Base-by-base conservation (phyloP, 169 alveolate genomes). In the Neospora caninum region DNA sequence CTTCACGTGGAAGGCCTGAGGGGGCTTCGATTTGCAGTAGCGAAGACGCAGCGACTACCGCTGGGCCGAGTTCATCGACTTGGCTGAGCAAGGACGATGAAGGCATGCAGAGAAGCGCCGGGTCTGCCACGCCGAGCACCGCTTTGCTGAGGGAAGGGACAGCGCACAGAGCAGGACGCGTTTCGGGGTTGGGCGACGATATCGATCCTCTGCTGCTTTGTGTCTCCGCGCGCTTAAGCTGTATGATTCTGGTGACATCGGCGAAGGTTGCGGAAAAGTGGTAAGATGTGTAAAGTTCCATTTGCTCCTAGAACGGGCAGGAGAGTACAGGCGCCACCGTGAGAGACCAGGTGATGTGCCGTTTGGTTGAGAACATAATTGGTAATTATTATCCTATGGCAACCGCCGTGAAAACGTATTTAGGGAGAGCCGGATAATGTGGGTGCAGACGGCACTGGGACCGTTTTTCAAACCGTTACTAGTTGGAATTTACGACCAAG, bases 141-240 rank as follows among this genome's bases (percentile, higher is more conserved):
- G 86, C 45, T n/a, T 43, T 78, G 1, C 31, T 18, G 86, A 78
- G 86, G 27, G 86, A 78, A 78, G 86, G 41, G n/a, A 0, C 86
- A 13, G n/a, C 10, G 1, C 39, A n/a, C 49, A 27, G 73, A 64
- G 1, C 73, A 7, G 64, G 83, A n/a, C 86, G 39, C 20, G 54
- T 41, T 22, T 39, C 16, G n/a, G 36, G 6, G 20, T 9, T 29
- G 38, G 67, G 31, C 13, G 89, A 42, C n/a, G 64, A 82, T 36
- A 36, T 82, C 6, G 89, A 82, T 27, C 41, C 89, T 22, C 64
- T 82, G n/a, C 89, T 82, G 53, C 89, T 39, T 18, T 82, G 89
- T 29, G 41, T 43, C 18, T 82, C 89, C 27, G 89, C 89, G 9
- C 54, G 67, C 34, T 36, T 82, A 18, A 82, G 41, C 89, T 38